Base-by-base conservation (phyloP, 2,329 filamentous ascomycete genomes). In the Phialemonium atrogriseum region DNA sequence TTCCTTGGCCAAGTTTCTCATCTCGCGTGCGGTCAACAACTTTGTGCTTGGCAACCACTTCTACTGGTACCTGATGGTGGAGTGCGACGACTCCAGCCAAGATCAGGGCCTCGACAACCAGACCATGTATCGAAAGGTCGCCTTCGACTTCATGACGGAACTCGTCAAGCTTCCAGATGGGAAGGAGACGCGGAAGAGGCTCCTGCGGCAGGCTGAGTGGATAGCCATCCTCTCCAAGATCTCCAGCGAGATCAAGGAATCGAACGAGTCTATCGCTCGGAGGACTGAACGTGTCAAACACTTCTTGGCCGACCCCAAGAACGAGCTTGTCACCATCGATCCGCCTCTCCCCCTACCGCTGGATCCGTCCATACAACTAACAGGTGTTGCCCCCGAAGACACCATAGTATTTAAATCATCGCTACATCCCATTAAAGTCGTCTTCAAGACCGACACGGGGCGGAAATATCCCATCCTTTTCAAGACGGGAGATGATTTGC, bases 31-130 rank as follows among this genome's bases (percentile, higher is more conserved):
- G 4, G 82, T 84, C 10, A 77, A 80, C 39, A 96, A 94, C 50
- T 84, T 95, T 48, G 80, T 83, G 37, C 70, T 98, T 2, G 91
- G 89, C 18, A 98, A 94, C 52, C 94, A 93, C 58, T 76, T 98
- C 33, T 85, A 95, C 55, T 98, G 91, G 91, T 98, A 96, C 55
- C 69, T 98, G 3, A 95, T 95, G 79, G 91, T 98, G 2, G 93
- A 98, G 59, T 93, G 88, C 45, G 86, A 93, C 45, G 89, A 95
- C 52, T 66, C 70, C 37, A 87, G 82, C 42, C 76, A 77, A 4
- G 81, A 86, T 25, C 84, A 88, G 45, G 71, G 77, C 14, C 67
- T 75, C 5, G 77, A 80, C 35, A 82, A 89, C 50, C 81, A 84
- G 27, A 84, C 84, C 40, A 77, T 96, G 12, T 98, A 94, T 56